Evolutionary conservation across 2,329 filamentous ascomycete genomes (phyloP).

Genomic region (Exophiala lecanii-corni): DNA sequence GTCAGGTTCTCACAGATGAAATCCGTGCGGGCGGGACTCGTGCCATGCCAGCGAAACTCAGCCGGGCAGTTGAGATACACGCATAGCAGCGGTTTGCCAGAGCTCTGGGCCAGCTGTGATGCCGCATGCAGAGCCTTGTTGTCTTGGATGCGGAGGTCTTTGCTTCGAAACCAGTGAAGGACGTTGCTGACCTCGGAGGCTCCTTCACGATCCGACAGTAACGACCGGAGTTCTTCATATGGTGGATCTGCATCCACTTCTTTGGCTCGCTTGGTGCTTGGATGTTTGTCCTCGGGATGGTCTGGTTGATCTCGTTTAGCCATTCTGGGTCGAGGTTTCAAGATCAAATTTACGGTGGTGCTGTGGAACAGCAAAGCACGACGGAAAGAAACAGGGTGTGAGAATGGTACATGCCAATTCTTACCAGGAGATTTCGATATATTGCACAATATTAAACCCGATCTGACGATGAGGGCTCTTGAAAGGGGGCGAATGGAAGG

Average conservation of each 20-base stretch:
- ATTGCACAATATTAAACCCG: too few species aligned
- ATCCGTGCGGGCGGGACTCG: conserved; percentile 45
- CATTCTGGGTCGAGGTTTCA: conserved; percentile 25
- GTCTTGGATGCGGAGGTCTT: conserved; percentile 48
- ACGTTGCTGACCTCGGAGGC: conserved; percentile 39
- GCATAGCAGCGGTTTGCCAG: conserved; percentile 40
- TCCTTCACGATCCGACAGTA: conserved; percentile 37
- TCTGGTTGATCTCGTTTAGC: conserved; percentile 28
- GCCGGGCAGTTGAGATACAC: conserved; percentile 45
- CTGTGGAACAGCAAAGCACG: too few species aligned
- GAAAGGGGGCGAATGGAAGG: too few species aligned
- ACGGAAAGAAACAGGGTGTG: too few species aligned
- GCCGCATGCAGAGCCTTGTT: conserved; percentile 47
- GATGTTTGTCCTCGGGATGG: conserved; percentile 37
- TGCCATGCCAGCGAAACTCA: conserved; percentile 50
- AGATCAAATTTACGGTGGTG: background rate
- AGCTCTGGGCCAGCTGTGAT: conserved; percentile 42
- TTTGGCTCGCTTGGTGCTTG: conserved; percentile 47
- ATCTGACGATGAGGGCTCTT: too few species aligned
- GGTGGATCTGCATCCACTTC: conserved; percentile 45
- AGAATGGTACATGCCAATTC: too few species aligned
- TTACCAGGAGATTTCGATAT: too few species aligned
- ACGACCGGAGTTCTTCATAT: conserved; percentile 38
- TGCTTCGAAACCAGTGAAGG: conserved; percentile 49
- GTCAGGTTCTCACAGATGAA: conserved; percentile 44